Evolutionary conservation across 352 stramenopile species (phyloP), one percentile per base, ranked within the genome.

Genomic region (Phytophthora hibernalis): DNA sequence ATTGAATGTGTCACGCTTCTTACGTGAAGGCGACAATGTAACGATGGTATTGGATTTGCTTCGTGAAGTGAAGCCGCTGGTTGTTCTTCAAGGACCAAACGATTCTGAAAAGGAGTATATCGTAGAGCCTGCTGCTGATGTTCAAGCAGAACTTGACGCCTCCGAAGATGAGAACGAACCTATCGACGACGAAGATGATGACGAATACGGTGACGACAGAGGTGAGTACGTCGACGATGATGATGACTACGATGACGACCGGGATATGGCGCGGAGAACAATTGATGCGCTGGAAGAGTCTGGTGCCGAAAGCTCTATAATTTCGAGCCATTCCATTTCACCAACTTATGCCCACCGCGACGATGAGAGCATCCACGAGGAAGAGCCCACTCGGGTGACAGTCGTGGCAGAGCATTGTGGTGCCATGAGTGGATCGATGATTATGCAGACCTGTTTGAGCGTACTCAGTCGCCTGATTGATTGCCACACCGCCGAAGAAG

Each of bases 401-500:
- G 85, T 93, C 15, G 83, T 92, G 33, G 80, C 83, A 12, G 87
- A 95, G 53, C 84, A 93, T 65, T 91, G 76, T 26, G 87, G 87
- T 18, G 73, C 81, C 0, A 95, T 95, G 83, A 93, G 87, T 59
- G 74, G 81, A 10, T 92, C 84, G 6, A 95, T 94, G 86, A 96
- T 96, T 64, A 86, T 94, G 77, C 88, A 96, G 55, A 94, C 88
- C 6, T 96, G 88, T 42, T 73, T 96, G 54, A 91, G 87, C 56
- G 83, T 96, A 5, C 68, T 96, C 18, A 93, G 84, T 59, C 80
- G 87, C 20, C 75, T 96, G 10, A 87, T 96, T 30, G 86, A 96
- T 65, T 94, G 86, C 49, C 85, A 95, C 45, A 95, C 88, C 16
- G 78, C 85, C 5, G 83, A 92, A 59, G 84, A 93, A 48, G 88